A percentile compares a stretch with the other conserved stretches of the same genome.
Conservation (phyloP, 2,329 filamentous ascomycete genomes). For the Penicillium rolfsii region DNA sequence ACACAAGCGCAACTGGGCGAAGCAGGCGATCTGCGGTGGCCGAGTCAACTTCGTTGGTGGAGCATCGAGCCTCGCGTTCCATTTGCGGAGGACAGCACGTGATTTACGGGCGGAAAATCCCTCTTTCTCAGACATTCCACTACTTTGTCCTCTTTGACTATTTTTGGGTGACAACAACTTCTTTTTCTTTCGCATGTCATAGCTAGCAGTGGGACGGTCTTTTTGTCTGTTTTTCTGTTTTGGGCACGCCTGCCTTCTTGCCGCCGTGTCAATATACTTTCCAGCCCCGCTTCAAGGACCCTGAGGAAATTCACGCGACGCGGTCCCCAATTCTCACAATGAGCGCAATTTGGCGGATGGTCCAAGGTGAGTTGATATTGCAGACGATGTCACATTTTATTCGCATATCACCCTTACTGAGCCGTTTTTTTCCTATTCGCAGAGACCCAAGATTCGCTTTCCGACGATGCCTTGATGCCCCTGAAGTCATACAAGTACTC, state of each 20-base stretch:
- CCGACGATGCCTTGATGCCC: slow-evolving; percentile 86
- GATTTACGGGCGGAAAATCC: slow-evolving; percentile 27
- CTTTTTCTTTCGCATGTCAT: slow-evolving; percentile 10
- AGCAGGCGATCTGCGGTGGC: slow-evolving; percentile 1
- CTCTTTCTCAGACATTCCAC: slow-evolving; percentile 19
- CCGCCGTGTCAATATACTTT: slow-evolving; percentile 12
- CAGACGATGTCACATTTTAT: background rate
- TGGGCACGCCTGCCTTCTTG: slow-evolving; percentile 1
- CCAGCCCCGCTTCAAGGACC: slow-evolving; percentile 6
- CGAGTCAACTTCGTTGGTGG: slow-evolving; percentile 9
- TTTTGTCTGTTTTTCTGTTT: slow-evolving; percentile 2
- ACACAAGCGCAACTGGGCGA: background rate
- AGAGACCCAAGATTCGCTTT: slow-evolving; percentile 63
- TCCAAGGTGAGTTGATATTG: slow-evolving; percentile 38
- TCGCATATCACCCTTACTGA: slow-evolving; percentile 1
- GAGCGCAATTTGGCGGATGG: slow-evolving; percentile 38
- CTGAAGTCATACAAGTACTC: slow-evolving; percentile 97
- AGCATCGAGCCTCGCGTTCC: slow-evolving; percentile 25
- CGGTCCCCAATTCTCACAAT: slow-evolving; percentile 28
- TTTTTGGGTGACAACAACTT: slow-evolving; percentile 12
- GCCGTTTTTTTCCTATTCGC: background rate
- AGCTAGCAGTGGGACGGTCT: background rate
- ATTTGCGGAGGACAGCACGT: slow-evolving; percentile 29
- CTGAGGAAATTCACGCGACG: slow-evolving; percentile 22
- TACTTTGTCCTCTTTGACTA: slow-evolving; percentile 7